Base-by-base conservation (phyloP, 768 basidiomycete genomes). In the Podaxis carcinomalis region DNA sequence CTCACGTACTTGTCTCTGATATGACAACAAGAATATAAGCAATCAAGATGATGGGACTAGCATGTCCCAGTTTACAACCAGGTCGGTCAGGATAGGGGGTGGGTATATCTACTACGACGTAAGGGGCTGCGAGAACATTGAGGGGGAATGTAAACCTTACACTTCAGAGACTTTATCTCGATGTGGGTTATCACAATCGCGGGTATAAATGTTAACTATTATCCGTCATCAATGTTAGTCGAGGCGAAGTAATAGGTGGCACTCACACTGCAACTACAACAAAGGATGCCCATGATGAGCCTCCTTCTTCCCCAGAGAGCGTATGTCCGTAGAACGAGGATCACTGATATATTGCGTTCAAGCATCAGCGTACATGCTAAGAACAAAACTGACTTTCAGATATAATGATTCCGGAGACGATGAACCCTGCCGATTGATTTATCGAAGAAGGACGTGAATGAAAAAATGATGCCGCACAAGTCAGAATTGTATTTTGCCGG, bases 221-320 rank as follows among this genome's bases (percentile, higher is more conserved):
- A 56, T 53, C 27, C 44, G 27, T 52, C n/a, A 50, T 25, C 28
- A 21, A 16, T 25, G 23, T 16, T 4, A 25, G n/a, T 27, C 14
- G 16, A 4, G 23, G 7, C 28, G 19, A 40, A 28, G 27, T 47
- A 35, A 7, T 14, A 16, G 28, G 55, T 23, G 27, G 40, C 3
- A 61, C 67, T 32, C 21, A 68, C 69, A 21, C 63, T 11, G 14
- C 68, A 65, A 16, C 75, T 67, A 19, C 68, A 36, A 23, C 65
- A 71, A 5, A 78, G 69, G 23, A 71, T 68, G 14, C 75, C 57
- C 9, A 74, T 63, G 5, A 79, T 69, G 9, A 67, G 52, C 7
- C 72, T 75, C 56, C 68, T 73, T 16, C 77, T 68, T 62, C 75
- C 75, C 77, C 76, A 80, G 23, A 80, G 72, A 3, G 78, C 79